Percentiles rank a stretch among this genome's conserved stretches.
These are phyloP conservation scores for Carex arenaria DNA, from an alignment of 202 grass and related monocot species.

Conservation along the genomic window DNA sequence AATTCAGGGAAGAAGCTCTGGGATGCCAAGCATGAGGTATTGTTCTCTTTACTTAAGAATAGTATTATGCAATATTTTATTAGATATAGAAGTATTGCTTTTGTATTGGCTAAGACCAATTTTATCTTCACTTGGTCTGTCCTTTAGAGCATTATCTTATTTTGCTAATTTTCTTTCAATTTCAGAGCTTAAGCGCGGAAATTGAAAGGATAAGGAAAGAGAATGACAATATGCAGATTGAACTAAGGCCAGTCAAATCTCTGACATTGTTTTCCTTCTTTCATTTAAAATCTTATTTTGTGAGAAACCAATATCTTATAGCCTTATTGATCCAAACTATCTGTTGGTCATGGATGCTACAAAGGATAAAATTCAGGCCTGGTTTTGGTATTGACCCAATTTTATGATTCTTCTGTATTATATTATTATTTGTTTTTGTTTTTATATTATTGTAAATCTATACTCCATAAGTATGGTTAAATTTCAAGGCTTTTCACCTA, in stretches of 20 bases:
- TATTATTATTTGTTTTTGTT: neutral
- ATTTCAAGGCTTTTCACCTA: too few species aligned
- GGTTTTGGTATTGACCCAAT: neutral
- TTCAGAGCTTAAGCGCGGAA: slow-evolving; percentile 77
- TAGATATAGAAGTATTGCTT: slow-evolving; percentile 14
- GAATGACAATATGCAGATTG: slow-evolving; percentile 96
- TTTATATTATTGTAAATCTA: neutral
- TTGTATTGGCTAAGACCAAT: slow-evolving; percentile 7
- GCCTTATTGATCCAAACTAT: neutral
- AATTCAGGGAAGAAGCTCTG: slow-evolving; percentile 78
- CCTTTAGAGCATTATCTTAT: neutral
- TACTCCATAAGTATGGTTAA: too few species aligned
- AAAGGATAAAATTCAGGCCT: neutral
- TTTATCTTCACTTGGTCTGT: neutral
- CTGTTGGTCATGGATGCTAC: neutral
- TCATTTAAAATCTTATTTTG: neutral
- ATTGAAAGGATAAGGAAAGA: slow-evolving; percentile 94
- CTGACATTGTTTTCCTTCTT: slow-evolving; percentile 2
- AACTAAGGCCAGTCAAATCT: slow-evolving; percentile 57
- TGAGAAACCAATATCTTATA: neutral
- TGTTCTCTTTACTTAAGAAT: slow-evolving; percentile 5
- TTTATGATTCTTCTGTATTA: neutral
- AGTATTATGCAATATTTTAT: neutral
- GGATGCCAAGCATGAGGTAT: slow-evolving; percentile 88
- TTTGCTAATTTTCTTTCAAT: slow-evolving; percentile 1